Base-by-base conservation (phyloP, 1,284 basidiomycete genomes). In the Cryptococcus depauperatus region DNA sequence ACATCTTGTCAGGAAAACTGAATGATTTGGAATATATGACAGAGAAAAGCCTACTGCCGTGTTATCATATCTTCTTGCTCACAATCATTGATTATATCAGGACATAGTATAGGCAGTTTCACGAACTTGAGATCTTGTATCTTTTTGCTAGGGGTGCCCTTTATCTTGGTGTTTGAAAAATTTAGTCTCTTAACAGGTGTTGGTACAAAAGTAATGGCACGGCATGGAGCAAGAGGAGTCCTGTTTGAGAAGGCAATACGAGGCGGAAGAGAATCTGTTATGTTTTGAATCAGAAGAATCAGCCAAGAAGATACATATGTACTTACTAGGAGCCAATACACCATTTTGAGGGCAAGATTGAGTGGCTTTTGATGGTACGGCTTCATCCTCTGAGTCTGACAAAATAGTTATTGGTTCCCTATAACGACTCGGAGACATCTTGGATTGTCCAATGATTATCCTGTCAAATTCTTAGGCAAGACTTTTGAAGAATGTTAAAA, bases 141-240 rank as follows among this genome's bases (percentile, higher is more conserved):
- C 19, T 44, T 50, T 19, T 33, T 40, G 11, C 35, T 37, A 21
- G 48, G 44, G 5, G 44, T 46, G 14, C 5, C 27, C 18, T 32
- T 42, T 13, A 35, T 23, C 23, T 37, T 46, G 7, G 2, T n/a
- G 18, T 21, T 21, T 1, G 39, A 37, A 13, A 43, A 44, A 30
- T 50, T 37, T 16, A 45, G 13, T 8, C 23, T 40, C 37, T 50
- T 50, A n/a, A 43, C 13, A 14, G 48, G 44, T 8, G 48, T 43
- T 8, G 48, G 44, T 3, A 34, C 44, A 30, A 50, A 50, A 6
- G 41, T 42, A 37, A 46, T 42, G 13, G 35, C 38, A 14, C 41
- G 35, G 5, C 48, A 32, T 10, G 48, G 44, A 23, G 44, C 43
- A 13, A 50, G 39, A 10, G 48, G 48, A 8, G 16, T 29, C 22